phyloP scores from a whole-genome alignment of 768 basidiomycete genomes.

The Chlorophyllum brunneum region DNA sequence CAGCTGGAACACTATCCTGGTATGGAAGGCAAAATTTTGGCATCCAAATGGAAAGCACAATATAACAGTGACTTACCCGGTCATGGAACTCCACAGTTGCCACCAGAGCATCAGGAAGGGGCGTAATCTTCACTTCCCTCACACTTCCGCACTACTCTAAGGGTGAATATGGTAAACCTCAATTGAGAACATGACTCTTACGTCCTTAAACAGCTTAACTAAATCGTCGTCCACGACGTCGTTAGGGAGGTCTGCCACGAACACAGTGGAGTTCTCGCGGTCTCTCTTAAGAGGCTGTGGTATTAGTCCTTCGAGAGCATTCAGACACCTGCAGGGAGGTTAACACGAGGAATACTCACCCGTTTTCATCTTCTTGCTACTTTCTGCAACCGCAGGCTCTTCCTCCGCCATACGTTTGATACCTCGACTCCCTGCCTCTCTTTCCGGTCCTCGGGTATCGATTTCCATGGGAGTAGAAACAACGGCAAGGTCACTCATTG shows the following conservation, averaged over 20 bases:
- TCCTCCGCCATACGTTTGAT: constrained; percentile 68
- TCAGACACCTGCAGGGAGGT: neutral
- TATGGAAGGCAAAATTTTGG: constrained; percentile 6
- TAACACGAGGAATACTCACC: constrained; percentile 35
- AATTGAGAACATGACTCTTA: constrained; percentile 26
- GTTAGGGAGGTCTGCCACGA: constrained; percentile 68
- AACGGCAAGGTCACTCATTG: constrained; percentile 29
- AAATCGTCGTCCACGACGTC: constrained; percentile 63
- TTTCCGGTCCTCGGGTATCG: neutral
- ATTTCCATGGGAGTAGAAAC: constrained; percentile 22
- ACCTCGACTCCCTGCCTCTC: constrained; percentile 27
- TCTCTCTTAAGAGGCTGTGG: constrained; percentile 71
- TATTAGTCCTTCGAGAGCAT: constrained; percentile 36
- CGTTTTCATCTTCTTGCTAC: constrained; percentile 55
- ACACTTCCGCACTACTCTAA: constrained; percentile 73
- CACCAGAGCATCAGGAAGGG: constrained; percentile 53
- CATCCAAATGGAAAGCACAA: neutral
- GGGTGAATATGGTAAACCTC: neutral
- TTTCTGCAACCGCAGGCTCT: constrained; percentile 28
- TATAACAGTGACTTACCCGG: constrained; percentile 35
- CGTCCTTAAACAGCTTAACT: constrained; percentile 79
- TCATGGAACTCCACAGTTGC: constrained; percentile 88
- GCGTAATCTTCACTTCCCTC: constrained; percentile 79
- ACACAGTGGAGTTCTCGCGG: constrained; percentile 91
- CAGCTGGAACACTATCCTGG: constrained; percentile 84